Conservation (phyloP, 768 basidiomycete genomes). For the Lactarius pseudohatsudake region DNA sequence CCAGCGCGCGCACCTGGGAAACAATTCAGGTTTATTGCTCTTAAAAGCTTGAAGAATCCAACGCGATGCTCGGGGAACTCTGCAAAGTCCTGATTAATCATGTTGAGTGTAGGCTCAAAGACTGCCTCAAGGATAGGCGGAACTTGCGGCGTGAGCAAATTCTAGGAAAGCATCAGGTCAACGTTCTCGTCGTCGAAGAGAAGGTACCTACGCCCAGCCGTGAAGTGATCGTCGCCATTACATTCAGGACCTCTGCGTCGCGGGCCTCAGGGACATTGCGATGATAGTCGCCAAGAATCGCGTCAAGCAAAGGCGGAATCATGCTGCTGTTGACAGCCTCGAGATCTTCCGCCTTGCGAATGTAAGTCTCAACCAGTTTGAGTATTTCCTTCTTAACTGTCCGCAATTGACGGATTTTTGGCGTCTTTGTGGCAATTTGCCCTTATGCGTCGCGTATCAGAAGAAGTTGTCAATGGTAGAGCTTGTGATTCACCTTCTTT, state of each 20-base stretch:
- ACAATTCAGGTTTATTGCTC: conserved; percentile 89
- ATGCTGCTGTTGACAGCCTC: conserved; percentile 90
- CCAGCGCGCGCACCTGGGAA: conserved; percentile 76
- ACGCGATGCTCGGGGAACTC: conserved; percentile 97
- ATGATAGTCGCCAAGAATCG: conserved; percentile 96
- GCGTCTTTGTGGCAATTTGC: conserved; percentile 91
- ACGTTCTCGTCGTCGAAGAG: conserved; percentile 11
- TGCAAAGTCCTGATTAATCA: conserved; percentile 99
- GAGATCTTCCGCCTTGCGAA: conserved; percentile 95
- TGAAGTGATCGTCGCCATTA: conserved; percentile 91
- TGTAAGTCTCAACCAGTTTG: conserved; percentile 96
- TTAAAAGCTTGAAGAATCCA: conserved; percentile 94
- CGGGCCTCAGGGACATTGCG: conserved; percentile 90
- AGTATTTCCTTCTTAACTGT: conserved; percentile 99
- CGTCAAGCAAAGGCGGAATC: conserved; percentile 93
- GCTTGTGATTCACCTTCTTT: conserved; percentile 61
- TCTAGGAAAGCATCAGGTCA: conserved; percentile 43
- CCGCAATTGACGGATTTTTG: conserved; percentile 89
- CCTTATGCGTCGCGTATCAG: conserved; percentile 35
- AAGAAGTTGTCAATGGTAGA: conserved; percentile 3
- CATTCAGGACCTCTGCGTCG: conserved; percentile 95
- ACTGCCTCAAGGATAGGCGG: conserved; percentile 94
- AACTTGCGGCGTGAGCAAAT: conserved; percentile 87
- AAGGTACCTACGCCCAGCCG: conserved; percentile 74
- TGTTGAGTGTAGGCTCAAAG: conserved; percentile 93